These are phyloP conservation scores for Pyronema omphalodes DNA, from an alignment of 495 filamentous ascomycete genomes.

Conservation along the genomic window DNA sequence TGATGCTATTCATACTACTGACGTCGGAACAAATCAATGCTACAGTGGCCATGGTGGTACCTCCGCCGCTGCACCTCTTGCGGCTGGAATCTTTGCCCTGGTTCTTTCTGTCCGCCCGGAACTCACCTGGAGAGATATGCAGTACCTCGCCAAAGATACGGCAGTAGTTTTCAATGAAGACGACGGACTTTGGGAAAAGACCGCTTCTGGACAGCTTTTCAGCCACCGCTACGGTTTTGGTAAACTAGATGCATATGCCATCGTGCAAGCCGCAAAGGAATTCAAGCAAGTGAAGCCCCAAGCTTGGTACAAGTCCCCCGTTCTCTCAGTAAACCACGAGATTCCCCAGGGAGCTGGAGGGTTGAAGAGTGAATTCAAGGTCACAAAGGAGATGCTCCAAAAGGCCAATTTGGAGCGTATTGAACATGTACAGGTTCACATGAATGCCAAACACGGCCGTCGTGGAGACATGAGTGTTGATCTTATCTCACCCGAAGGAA, in stretches of 20 bases:
- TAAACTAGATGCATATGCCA: constrained; percentile 71
- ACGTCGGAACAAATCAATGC: constrained; percentile 71
- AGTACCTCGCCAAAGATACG: constrained; percentile 72
- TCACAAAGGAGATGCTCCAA: constrained; percentile 56
- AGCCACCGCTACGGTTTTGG: constrained; percentile 92
- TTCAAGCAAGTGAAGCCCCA: constrained; percentile 92
- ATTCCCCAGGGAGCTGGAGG: constrained; percentile 80
- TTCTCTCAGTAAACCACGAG: constrained; percentile 67
- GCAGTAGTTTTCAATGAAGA: constrained; percentile 63
- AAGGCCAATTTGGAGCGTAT: constrained; percentile 66
- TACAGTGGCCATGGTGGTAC: constrained; percentile 71
- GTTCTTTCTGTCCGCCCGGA: constrained; percentile 71
- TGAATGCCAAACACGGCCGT: constrained; percentile 76
- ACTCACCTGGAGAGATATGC: constrained; percentile 83
- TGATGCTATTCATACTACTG: constrained; percentile 88
- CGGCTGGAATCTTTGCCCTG: constrained; percentile 83
- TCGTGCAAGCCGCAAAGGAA: constrained; percentile 69
- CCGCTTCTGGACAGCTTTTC: constrained; percentile 62
- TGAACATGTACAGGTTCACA: constrained; percentile 92
- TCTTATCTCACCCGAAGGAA: constrained; percentile 60
- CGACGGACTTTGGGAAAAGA: constrained; percentile 62
- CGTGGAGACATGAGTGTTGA: constrained; percentile 90
- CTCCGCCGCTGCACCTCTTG: constrained; percentile 87
- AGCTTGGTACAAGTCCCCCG: constrained; percentile 82
- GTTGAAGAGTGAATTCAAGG: constrained; percentile 54